Evolutionary conservation across 108 stramenopile genomes (phyloP).

Genomic region (Discostella stelligeroides): DNA sequence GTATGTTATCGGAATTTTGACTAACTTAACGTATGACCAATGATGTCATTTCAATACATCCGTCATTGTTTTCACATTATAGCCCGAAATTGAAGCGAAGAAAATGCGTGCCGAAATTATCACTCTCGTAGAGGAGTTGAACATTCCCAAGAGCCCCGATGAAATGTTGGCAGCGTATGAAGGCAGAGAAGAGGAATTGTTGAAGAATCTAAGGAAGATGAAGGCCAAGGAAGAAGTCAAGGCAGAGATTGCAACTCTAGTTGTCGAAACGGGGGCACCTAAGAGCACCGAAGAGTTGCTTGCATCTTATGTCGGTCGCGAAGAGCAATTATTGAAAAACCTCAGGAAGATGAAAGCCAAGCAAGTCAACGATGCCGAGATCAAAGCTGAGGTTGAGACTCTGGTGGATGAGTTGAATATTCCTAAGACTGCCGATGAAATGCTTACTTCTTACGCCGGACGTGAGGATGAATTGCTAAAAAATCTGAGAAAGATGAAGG

Average conservation of each 20-base stretch:
- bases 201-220: not conserved
- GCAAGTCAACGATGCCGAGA: not conserved
- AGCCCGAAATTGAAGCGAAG: slow-evolving; percentile 1
- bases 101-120: slow-evolving; percentile 5
- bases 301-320: not conserved
- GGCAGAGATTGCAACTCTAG: not conserved
- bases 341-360: slow-evolving; percentile 11
- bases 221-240: not conserved
- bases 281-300: slow-evolving; percentile 4
- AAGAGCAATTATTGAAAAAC: slow-evolving; percentile 5
- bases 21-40: too few relatives aligned
- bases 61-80: not conserved
- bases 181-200: slow-evolving; percentile 17
- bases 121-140: slow-evolving; percentile 13
- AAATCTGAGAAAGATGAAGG: slow-evolving; percentile 6
- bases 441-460: slow-evolving; percentile 4
- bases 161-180: slow-evolving; percentile 14
- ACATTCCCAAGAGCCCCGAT: slow-evolving; percentile 13
- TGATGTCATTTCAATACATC: too few relatives aligned
- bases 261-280: not conserved
- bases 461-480: slow-evolving; percentile 12
- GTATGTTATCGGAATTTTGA: too few relatives aligned
- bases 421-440: slow-evolving; percentile 10
- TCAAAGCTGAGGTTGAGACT: not conserved
- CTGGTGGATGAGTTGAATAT: slow-evolving; percentile 6